A percentile compares a stretch with the other conserved stretches of the same genome.
phyloP scores from a whole-genome alignment of 768 basidiomycete species.

The Boletus tylopilopsis region DNA sequence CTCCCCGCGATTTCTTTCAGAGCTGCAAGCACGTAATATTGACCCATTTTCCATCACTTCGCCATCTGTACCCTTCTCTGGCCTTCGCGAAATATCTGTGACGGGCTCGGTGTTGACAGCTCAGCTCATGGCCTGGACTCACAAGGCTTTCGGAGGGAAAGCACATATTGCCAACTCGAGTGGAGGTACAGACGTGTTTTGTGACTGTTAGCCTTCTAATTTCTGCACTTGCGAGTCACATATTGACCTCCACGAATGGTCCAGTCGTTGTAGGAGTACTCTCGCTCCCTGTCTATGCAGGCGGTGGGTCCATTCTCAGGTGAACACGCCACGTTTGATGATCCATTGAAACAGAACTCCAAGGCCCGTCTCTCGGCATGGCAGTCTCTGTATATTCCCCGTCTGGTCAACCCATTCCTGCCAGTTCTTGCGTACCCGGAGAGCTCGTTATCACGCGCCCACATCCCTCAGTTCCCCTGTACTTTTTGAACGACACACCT shows the following conservation, averaged over 20 bases:
- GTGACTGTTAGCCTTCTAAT: constrained; percentile 46
- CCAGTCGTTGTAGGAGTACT: constrained; percentile 54
- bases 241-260: not conserved
- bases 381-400: constrained; percentile 59
- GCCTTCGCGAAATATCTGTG: constrained; percentile 47
- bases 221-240: not conserved
- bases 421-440: constrained; percentile 53
- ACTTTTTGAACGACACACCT: constrained; percentile 62
- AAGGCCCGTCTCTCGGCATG: constrained; percentile 62
- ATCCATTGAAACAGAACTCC: constrained; percentile 46
- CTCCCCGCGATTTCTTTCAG: constrained; percentile 63
- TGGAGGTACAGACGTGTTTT: constrained; percentile 74
- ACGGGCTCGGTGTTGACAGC: constrained; percentile 67
- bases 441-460: constrained; percentile 67
- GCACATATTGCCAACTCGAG: constrained; percentile 52
- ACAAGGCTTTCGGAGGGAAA: constrained; percentile 49
- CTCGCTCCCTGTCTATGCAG: constrained; percentile 55
- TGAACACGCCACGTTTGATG: not conserved
- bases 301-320: constrained; percentile 40
- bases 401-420: constrained; percentile 54
- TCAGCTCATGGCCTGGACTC: constrained; percentile 64
- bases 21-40: constrained; percentile 53
- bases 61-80: constrained; percentile 38
- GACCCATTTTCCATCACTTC: constrained; percentile 36
- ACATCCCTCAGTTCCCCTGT: constrained; percentile 65